Percentiles rank a stretch among this genome's conserved stretches.
Evolutionary conservation across 2,329 filamentous ascomycete genomes (phyloP).

Genomic region (Scedosporium dehoogii): DNA sequence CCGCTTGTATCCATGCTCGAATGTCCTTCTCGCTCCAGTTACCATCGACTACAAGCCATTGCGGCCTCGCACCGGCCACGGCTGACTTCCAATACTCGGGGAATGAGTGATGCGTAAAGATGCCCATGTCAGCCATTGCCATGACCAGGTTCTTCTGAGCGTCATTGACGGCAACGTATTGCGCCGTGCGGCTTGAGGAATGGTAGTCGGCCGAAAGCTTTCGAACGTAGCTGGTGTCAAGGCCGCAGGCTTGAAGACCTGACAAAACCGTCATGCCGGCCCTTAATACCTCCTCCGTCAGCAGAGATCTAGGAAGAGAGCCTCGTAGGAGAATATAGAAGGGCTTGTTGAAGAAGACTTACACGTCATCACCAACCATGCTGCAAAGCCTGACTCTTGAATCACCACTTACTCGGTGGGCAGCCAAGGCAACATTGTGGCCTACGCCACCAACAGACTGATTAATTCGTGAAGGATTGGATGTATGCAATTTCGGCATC

Average conservation of each 20-base stretch:
- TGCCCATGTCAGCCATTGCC: conserved; percentile 93
- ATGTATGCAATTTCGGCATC: conserved; percentile 58
- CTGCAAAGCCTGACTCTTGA: conserved; percentile 65
- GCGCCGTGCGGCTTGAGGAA: conserved; percentile 60
- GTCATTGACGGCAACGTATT: conserved; percentile 88
- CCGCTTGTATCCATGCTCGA: conserved; percentile 55
- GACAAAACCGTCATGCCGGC: conserved; percentile 65
- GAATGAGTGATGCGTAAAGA: conserved; percentile 53
- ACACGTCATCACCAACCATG: conserved; percentile 69
- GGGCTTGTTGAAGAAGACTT: conserved; percentile 18
- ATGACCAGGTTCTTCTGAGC: conserved; percentile 72
- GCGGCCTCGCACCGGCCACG: conserved; percentile 47
- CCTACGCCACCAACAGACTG: conserved; percentile 87
- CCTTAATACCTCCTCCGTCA: conserved; percentile 21
- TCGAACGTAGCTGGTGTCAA: conserved; percentile 55
- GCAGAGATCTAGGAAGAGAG: not conserved
- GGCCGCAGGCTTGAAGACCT: conserved; percentile 52
- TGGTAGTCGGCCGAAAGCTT: conserved; percentile 37
- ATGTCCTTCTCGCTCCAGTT: conserved; percentile 70
- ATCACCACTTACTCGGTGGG: conserved; percentile 54
- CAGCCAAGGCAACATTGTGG: conserved; percentile 80
- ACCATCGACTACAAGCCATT: conserved; percentile 74
- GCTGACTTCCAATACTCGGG: conserved; percentile 50
- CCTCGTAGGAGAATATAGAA: no score
- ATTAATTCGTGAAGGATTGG: conserved; percentile 71